Base-by-base conservation (phyloP, 2,329 filamentous ascomycete genomes). In the Colletotrichum trifolii region DNA sequence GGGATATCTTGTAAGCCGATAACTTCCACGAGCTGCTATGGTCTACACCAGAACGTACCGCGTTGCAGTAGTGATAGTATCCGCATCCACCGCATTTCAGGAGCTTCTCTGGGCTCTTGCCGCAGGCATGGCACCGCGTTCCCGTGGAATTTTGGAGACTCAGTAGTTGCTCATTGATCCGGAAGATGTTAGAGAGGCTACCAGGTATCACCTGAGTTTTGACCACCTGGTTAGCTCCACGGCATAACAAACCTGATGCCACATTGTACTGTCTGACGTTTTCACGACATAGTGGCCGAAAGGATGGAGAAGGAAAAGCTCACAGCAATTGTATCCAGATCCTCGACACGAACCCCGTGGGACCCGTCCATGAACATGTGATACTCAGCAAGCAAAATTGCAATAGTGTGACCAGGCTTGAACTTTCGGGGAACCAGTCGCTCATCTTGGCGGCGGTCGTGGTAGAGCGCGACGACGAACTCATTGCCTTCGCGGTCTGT, bases 1-100 rank as follows among this genome's bases (percentile, higher is more conserved):
- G 17, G n/a, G 12, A 15, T 2, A 35, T 13, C 25, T 33, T 13
- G 13, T 54, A 39, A 47, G 45, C 39, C 17, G 17, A 13, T 6
- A 6, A 17, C 3, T 33, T 6, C 40, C 39, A 13, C 39, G 8
- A 45, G 25, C 4, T 35, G 12, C n/a, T 11, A 13, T 10, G 10
- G 2, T 34, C 17, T 35, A 35, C 13, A n/a, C 12, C 12, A 13
- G 13, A 13, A 12, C 13, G 35, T 8, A 54, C 52, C 25, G 33
- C 36, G 40, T 45, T 45, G n/a, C 52, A 45, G 1, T 54, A 54
- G 25, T 15, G 45, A n/a, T 54, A 54, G 4, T 34, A 43, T 7
- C 52, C 52, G 40, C 52, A 54, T 13, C 52, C 36, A 10, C 52
- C 52, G 13, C 52, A 54, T 35, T 54, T 54, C 9, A 34, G 17